Evolutionary conservation across 2,329 filamentous ascomycete species (phyloP).

Genomic region (Geosmithia morbida): DNA sequence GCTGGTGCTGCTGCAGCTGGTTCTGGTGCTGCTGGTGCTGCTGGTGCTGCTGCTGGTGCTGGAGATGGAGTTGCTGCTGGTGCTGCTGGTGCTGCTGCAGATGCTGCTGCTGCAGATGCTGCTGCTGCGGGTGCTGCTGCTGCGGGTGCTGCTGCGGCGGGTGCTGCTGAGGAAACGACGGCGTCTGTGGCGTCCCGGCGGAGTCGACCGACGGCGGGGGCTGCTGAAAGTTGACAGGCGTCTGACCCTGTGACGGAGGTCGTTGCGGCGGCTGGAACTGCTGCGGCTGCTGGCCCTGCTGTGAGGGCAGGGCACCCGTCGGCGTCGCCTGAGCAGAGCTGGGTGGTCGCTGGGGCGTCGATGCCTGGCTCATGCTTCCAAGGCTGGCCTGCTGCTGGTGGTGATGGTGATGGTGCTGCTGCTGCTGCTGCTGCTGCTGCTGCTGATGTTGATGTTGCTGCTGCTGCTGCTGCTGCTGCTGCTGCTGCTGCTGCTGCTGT

Average conservation of each 20-base stretch:
- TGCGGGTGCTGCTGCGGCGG: slow-evolving; percentile 1
- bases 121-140: slow-evolving; percentile 17
- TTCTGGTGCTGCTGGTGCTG: slow-evolving; percentile 14
- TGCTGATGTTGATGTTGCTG: slow-evolving; percentile 13
- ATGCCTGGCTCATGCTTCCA: slow-evolving; percentile 12
- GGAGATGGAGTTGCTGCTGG: slow-evolving; percentile 8
- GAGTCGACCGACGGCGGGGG: not conserved
- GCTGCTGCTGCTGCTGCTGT: slow-evolving; percentile 11
- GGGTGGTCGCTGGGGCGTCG: slow-evolving; percentile 17
- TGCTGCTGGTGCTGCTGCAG: slow-evolving; percentile 14
- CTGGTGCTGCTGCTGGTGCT: slow-evolving; percentile 9
- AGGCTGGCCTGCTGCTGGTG: slow-evolving; percentile 11
- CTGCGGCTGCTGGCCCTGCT: slow-evolving; percentile 4
- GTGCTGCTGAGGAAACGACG: slow-evolving; percentile 1
- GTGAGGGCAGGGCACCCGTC: slow-evolving; percentile 2
- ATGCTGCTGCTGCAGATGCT: slow-evolving; percentile 7
- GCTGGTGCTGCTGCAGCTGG: not conserved
- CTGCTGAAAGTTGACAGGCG: slow-evolving; percentile 10
- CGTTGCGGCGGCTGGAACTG: slow-evolving; percentile 16
- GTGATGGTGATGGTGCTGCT: too few species aligned
- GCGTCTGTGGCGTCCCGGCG: not conserved
- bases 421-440: slow-evolving; percentile 8
- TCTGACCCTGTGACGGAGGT: slow-evolving; percentile 19
- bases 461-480: slow-evolving; percentile 8
- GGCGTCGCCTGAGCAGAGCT: slow-evolving; percentile 16